phyloP scores from a whole-genome alignment of 2,329 filamentous ascomycete species.

The Ceratocystis smalleyi region DNA sequence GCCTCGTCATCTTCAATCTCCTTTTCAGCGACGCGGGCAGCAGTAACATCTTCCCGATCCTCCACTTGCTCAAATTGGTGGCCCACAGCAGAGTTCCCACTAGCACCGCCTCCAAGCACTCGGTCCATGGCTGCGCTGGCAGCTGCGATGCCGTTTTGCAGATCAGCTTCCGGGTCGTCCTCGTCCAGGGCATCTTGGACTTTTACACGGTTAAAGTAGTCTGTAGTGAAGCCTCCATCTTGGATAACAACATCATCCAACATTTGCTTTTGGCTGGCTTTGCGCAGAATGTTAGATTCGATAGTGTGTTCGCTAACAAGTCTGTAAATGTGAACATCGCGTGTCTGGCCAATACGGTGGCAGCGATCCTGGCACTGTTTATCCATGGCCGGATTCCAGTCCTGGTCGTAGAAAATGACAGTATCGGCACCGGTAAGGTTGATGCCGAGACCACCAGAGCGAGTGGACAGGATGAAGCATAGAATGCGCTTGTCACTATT shows the following conservation, averaged over 20 bases:
- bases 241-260: slow-evolving; percentile 97
- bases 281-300: slow-evolving; percentile 92
- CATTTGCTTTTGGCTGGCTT: slow-evolving; percentile 94
- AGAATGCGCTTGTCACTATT: slow-evolving; percentile 87
- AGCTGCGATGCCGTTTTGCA: slow-evolving; percentile 49
- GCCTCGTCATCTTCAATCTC: slow-evolving; percentile 77
- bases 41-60: slow-evolving; percentile 79
- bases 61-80: slow-evolving; percentile 76
- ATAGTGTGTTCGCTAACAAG: slow-evolving; percentile 89
- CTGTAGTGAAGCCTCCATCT: slow-evolving; percentile 93
- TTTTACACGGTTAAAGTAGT: slow-evolving; percentile 70
- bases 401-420: slow-evolving; percentile 96
- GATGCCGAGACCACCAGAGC: slow-evolving; percentile 87
- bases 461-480: slow-evolving; percentile 87
- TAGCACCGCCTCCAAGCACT: slow-evolving; percentile 43
- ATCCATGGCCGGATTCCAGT: slow-evolving; percentile 99
- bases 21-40: slow-evolving; percentile 73
- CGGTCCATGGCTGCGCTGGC: slow-evolving; percentile 66
- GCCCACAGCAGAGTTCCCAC: slow-evolving; percentile 52
- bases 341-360: slow-evolving; percentile 92
- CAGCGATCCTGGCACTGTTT: slow-evolving; percentile 97
- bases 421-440: slow-evolving; percentile 94
- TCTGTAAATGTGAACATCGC: slow-evolving; percentile 95
- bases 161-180: slow-evolving; percentile 20
- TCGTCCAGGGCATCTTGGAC: slow-evolving; percentile 21